Evolutionary conservation across 306 rosid species (phyloP).

Genomic region (barrel medic (Medicago truncatula)): DNA sequence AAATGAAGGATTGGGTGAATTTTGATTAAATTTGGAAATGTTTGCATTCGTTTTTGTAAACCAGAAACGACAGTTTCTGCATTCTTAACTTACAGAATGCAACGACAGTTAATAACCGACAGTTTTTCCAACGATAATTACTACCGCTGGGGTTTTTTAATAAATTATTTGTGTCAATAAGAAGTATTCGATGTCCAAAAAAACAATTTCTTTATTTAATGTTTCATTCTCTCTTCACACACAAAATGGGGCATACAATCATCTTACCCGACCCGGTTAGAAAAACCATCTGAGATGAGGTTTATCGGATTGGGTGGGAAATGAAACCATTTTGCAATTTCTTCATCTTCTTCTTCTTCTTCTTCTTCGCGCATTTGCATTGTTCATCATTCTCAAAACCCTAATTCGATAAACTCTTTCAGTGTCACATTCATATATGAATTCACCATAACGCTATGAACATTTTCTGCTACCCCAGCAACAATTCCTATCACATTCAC

Average conservation of each 20-base stretch:
- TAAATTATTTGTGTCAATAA: too few species aligned
- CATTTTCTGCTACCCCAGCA: slow-evolving; percentile 61
- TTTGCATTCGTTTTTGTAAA: too few species aligned
- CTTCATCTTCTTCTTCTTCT: background rate
- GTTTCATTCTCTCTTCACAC: background rate
- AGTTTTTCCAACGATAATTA: too few species aligned
- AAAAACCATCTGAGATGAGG: background rate
- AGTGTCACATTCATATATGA: slow-evolving; percentile 29
- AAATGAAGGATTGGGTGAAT: too few species aligned
- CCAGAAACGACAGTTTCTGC: too few species aligned
- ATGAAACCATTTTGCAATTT: background rate
- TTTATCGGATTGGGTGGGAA: slow-evolving; percentile 39
- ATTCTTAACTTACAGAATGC: too few species aligned
- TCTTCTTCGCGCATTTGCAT: slow-evolving; percentile 15
- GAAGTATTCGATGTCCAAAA: too few species aligned
- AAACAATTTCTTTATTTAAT: too few species aligned
- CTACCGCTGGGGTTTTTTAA: too few species aligned
- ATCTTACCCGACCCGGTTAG: background rate
- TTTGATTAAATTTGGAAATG: too few species aligned
- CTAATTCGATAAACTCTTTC: slow-evolving; percentile 36
- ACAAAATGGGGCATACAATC: background rate
- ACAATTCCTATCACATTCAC: slow-evolving; percentile 46
- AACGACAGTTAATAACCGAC: too few species aligned
- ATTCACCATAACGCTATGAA: slow-evolving; percentile 52
- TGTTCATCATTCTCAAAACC: slow-evolving; percentile 29